Percentiles rank a stretch among this genome's conserved stretches.
These are phyloP conservation scores for Flaveria brownii DNA, from an alignment of 129 eudicot species.

Conservation along the genomic window DNA sequence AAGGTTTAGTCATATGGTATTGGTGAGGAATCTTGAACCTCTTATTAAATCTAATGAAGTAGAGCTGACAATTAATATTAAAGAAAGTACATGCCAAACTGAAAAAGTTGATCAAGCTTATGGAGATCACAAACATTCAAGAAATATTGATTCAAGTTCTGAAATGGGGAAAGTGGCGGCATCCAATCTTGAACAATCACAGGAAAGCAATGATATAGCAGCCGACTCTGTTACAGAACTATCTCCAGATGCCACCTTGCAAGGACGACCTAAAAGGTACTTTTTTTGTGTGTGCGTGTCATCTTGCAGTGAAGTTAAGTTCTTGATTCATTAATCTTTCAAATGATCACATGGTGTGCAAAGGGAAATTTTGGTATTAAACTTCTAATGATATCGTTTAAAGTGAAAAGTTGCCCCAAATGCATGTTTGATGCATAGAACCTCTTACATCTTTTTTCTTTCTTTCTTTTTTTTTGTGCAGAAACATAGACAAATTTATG, in stretches of 20 bases:
- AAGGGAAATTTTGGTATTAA: background rate
- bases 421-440: background rate
- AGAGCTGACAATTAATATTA: slow-evolving; percentile 23
- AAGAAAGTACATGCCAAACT: slow-evolving; percentile 20
- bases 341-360: background rate
- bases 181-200: slow-evolving; percentile 30
- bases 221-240: slow-evolving; percentile 16
- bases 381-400: background rate
- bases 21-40: slow-evolving; percentile 59
- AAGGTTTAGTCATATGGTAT: slow-evolving; percentile 65
- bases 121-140: slow-evolving; percentile 32
- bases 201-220: slow-evolving; percentile 28
- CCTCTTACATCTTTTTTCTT: background rate
- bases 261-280: slow-evolving; percentile 73
- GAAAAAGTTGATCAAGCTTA: slow-evolving; percentile 19
- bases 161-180: slow-evolving; percentile 9
- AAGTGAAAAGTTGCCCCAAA: background rate
- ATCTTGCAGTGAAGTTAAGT: background rate
- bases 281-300: background rate
- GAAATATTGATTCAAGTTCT: slow-evolving; percentile 19
- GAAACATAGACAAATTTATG: background rate
- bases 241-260: slow-evolving; percentile 51
- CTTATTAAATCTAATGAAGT: slow-evolving; percentile 17
- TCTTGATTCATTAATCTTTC: background rate
- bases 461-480: background rate